Base-by-base conservation (phyloP, 768 basidiomycete species). In the Leucogyrophana mollusca region DNA sequence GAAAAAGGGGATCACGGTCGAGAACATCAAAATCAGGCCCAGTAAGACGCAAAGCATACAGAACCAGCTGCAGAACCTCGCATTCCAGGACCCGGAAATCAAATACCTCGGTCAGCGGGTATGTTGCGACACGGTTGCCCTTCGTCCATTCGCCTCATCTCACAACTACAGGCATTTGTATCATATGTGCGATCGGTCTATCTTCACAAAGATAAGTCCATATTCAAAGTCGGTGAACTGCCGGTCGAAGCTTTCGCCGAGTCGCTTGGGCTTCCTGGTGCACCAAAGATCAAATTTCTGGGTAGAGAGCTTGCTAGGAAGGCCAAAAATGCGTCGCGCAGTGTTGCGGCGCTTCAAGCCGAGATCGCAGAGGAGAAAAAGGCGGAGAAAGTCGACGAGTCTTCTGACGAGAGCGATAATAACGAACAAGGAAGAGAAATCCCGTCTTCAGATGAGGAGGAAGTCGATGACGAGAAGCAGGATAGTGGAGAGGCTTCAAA, bases 51-150 rank as follows among this genome's bases (percentile, higher is more conserved):
- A 85, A 57, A 83, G 77, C 52, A 83, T 96, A 48, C 79, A 85
- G 59, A 90, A 90, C 53, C 88, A 94, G 64, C 73, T 98, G 36
- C 96, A 99, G 67, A 91, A 83, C 44, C 79, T 96, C 30, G 87
- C 89, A 0, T 99, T 98, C 70, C 84, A 93, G 69, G 93, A 94
- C 48, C 90, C 94, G 0, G 94, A 99, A 65, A 85, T 97, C 68
- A 99, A 98, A 63, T 96, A 97, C 64, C 79, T 99, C 9, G 96
- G 87, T 9, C 95, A 98, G 64, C 72, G 91, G 45, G 94, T 94
- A 56, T 47, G 84, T 76, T 16, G 32, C 23, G 30, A 34, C 33
- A 17, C 37, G 22, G 27, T 2, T 14, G 30, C 2, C 1, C 9
- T 1, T 3, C 6, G 33, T 30, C 1, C 4, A 0, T 23, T 2